A percentile compares a stretch with the other conserved stretches of the same genome.
Conservation (phyloP, 2,329 filamentous ascomycete genomes). For the Colletotrichum sp. region DNA sequence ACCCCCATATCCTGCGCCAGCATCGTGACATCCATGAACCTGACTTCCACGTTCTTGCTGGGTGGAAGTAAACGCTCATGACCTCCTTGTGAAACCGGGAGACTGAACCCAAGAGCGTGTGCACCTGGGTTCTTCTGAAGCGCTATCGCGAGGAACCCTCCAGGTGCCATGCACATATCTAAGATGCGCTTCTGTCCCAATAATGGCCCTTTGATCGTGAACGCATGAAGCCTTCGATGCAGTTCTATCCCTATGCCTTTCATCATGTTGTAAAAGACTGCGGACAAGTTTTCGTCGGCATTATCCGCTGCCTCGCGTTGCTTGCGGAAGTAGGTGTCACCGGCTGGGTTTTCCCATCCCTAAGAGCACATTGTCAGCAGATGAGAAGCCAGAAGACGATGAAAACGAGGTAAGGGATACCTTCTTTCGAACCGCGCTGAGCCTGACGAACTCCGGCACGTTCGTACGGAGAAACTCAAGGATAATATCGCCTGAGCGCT, state of each 20-base stretch:
- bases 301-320: constrained; percentile 44
- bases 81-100: constrained; percentile 45
- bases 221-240: constrained; percentile 34
- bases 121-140: constrained; percentile 40
- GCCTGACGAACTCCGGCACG: neutral
- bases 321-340: constrained; percentile 45
- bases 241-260: constrained; percentile 45
- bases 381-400: accelerated
- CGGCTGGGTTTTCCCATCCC: constrained; percentile 49
- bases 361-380: constrained; percentile 24
- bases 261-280: constrained; percentile 48
- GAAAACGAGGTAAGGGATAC: neutral
- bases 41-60: constrained; percentile 19
- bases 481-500: neutral
- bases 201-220: constrained; percentile 21
- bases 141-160: constrained; percentile 50
- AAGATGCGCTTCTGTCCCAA: constrained; percentile 39
- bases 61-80: constrained; percentile 37
- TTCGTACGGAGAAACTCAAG: neutral
- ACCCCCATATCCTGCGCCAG: constrained; percentile 49
- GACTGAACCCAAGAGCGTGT: constrained; percentile 37
- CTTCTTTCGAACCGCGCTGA: neutral
- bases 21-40: constrained; percentile 55
- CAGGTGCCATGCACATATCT: constrained; percentile 62
- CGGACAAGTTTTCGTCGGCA: constrained; percentile 21